A percentile compares a stretch with the other conserved stretches of the same genome.
Evolutionary conservation across 2,329 filamentous ascomycete species (phyloP).

Genomic region (Polytolypa hystricis): DNA sequence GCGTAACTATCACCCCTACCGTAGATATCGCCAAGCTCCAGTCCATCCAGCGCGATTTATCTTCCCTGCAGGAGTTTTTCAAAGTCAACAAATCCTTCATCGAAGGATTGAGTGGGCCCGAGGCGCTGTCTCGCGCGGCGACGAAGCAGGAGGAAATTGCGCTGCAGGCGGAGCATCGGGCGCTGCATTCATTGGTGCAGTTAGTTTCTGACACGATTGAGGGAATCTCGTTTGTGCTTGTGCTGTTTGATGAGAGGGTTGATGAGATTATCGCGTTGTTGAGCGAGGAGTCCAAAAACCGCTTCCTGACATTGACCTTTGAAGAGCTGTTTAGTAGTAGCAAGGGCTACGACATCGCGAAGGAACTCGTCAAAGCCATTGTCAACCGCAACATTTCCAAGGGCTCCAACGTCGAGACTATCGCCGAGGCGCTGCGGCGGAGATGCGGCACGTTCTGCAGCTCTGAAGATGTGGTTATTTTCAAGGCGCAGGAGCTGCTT

Average conservation of each 20-base stretch:
- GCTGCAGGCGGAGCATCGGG: constrained; percentile 86
- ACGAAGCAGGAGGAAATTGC: constrained; percentile 86
- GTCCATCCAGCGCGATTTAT: constrained; percentile 67
- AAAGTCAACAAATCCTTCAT: constrained; percentile 83
- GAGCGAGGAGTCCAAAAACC: constrained; percentile 56
- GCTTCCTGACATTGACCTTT: constrained; percentile 69
- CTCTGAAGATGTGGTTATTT: constrained; percentile 91
- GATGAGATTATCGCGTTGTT: constrained; percentile 75
- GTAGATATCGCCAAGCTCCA: constrained; percentile 59
- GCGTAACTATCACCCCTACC: constrained; percentile 54
- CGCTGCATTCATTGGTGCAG: constrained; percentile 72
- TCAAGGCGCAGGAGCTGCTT: constrained; percentile 93
- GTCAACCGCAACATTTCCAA: constrained; percentile 96
- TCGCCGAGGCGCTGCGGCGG: constrained; percentile 84
- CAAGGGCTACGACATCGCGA: constrained; percentile 77
- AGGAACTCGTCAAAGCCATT: constrained; percentile 91
- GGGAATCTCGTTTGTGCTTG: constrained; percentile 89
- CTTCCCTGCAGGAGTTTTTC: constrained; percentile 69
- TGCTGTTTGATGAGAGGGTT: constrained; percentile 87
- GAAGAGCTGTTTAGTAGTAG: constrained; percentile 73
- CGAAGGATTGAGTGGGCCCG: constrained; percentile 83
- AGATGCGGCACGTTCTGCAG: constrained; percentile 96
- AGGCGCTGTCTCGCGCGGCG: constrained; percentile 64
- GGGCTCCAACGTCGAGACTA: constrained; percentile 92
- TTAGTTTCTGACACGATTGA: constrained; percentile 87